Base-by-base conservation (phyloP, 2,329 filamentous ascomycete species). In the Colletotrichum sp. region DNA sequence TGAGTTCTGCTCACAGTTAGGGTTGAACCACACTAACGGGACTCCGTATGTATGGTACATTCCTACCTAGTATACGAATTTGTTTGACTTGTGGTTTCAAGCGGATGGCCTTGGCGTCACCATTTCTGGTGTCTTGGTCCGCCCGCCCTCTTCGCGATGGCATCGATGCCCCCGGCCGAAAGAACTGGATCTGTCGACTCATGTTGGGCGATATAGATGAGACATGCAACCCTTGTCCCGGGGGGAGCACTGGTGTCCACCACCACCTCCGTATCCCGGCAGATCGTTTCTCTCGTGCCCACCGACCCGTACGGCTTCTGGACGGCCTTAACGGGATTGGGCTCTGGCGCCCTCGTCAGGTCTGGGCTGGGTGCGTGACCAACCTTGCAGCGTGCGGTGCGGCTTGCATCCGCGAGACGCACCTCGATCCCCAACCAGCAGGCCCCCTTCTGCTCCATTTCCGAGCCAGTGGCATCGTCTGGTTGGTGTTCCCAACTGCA, bases 21-120 rank as follows among this genome's bases (percentile, higher is more conserved):
- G 66, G 66, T 65, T 65, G 67, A 52, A 71, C 67, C 55, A 30
- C 55, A 62, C 60, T 57, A 55, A 60, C 57, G 70, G 69, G 34
- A 36, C 44, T 52, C n/a, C 44, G 44, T 52, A 52, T 24, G 44
- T n/a, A 39, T 39, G 36, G 36, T 39, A 39, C 36, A 39, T 39
- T 1, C 8, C 36, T 39, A 39, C 36, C 15, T 39, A 39, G 36
- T 39, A 52, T 52, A 52, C 44, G 57, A 28, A 62, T 26, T 65
- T 69, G 70, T 69, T 72, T 64, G 64, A 73, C 69, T 49, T 36
- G 63, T 49, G 73, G 73, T 75, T 75, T 75, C 69, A 64, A 64
- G 28, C 12, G 13, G 13, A 28, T 49, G 52, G 60, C 55, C 69
- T 72, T 68, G 69, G 73, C 69, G 73, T 57, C 57, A 73, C 73